Conservation (phyloP, 2,329 filamentous ascomycete genomes). For the Paracoccidioides brasiliensis region DNA sequence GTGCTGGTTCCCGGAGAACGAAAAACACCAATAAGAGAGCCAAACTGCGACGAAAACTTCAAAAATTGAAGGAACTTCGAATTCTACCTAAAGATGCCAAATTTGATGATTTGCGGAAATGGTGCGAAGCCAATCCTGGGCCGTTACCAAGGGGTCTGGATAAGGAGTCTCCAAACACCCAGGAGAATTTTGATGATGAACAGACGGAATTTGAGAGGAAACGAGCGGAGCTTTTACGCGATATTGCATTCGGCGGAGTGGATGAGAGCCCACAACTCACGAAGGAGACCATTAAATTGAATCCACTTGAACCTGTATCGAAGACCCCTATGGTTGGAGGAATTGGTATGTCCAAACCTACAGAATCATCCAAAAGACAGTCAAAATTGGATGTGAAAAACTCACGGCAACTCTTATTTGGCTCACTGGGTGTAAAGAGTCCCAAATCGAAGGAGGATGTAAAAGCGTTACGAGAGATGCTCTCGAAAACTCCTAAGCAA, state of each 20-base stretch:
- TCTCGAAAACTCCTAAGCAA: slow-evolving; percentile 41
- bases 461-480: slow-evolving; percentile 45
- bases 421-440: slow-evolving; percentile 54
- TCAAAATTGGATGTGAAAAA: slow-evolving; percentile 45
- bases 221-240: slow-evolving; percentile 39
- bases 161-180: not conserved
- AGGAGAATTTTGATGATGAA: slow-evolving; percentile 16
- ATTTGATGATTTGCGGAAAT: slow-evolving; percentile 34
- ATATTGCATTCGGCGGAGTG: slow-evolving; percentile 40
- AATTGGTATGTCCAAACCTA: not conserved
- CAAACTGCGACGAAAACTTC: slow-evolving; percentile 37
- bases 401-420: slow-evolving; percentile 56
- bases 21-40: slow-evolving; percentile 43
- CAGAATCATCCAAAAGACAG: slow-evolving; percentile 21
- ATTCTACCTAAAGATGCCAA: slow-evolving; percentile 39
- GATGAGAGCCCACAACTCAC: slow-evolving; percentile 27
- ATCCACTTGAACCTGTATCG: not conserved
- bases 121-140: slow-evolving; percentile 19
- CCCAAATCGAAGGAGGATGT: slow-evolving; percentile 59
- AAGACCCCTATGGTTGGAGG: not conserved
- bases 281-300: slow-evolving; percentile 17
- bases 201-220: slow-evolving; percentile 38
- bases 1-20: slow-evolving; percentile 39
- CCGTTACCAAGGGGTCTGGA: slow-evolving; percentile 5
- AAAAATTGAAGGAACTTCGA: slow-evolving; percentile 41